phyloP scores from a whole-genome alignment of 805 yeast genomes.

The Wickerhamiella bombiphila region DNA sequence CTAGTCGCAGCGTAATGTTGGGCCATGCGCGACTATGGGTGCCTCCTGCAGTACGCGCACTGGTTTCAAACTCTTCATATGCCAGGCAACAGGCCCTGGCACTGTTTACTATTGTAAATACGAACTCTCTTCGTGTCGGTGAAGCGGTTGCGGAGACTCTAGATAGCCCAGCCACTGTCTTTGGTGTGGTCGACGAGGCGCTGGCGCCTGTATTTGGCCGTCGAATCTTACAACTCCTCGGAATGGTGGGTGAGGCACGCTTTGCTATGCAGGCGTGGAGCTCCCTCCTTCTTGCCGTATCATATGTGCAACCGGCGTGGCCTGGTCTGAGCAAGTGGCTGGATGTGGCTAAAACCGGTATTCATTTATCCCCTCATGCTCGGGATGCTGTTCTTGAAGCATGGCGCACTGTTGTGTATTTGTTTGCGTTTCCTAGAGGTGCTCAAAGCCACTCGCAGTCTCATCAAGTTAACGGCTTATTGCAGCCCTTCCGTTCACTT shows the following conservation, averaged over 20 bases:
- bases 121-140: neutral
- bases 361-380: constrained; percentile 3
- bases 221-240: neutral
- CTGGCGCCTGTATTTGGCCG: constrained; percentile 1
- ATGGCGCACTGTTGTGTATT: constrained; percentile 10
- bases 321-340: constrained; percentile 9
- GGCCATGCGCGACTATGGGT: too few species aligned
- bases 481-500: constrained; percentile 6
- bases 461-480: constrained; percentile 4
- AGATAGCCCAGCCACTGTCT: neutral
- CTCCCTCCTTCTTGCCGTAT: constrained; percentile 1
- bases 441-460: too few species aligned
- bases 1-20: too few species aligned
- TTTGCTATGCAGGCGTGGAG: constrained; percentile 3
- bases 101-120: neutral
- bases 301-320: constrained; percentile 2
- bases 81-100: constrained; percentile 3
- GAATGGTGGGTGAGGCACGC: constrained; percentile 2
- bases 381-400: constrained; percentile 6
- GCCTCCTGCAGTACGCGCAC: constrained; percentile 7
- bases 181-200: constrained; percentile 3
- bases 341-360: constrained; percentile 8
- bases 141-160: neutral
- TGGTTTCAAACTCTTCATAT: constrained; percentile 3
- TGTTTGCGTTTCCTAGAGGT: constrained; percentile 6